phyloP scores from a whole-genome alignment of 495 filamentous ascomycete genomes.

The Penicillium chermesinum region DNA sequence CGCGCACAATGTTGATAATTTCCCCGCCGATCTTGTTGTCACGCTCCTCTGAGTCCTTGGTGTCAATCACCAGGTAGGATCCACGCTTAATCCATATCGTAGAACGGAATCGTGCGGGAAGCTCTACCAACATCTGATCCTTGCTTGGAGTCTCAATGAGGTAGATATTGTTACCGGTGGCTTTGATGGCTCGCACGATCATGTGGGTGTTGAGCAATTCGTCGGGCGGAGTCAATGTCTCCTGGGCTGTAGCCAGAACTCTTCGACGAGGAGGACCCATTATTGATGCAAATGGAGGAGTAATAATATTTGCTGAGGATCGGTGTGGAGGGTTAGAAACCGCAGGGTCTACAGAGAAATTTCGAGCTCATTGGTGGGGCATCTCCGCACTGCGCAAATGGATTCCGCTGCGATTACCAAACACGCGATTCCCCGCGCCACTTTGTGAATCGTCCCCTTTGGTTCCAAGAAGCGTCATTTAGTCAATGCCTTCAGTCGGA shows the following conservation, averaged over 20 bases:
- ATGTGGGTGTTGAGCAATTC: slow-evolving; percentile 58
- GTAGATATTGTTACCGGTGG: slow-evolving; percentile 85
- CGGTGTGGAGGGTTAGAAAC: background rate
- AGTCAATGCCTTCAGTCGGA: background rate
- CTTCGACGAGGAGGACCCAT: slow-evolving; percentile 76
- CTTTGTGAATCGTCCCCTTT: too few species aligned
- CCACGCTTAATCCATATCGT: slow-evolving; percentile 87
- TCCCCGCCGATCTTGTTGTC: slow-evolving; percentile 80
- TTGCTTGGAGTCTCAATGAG: slow-evolving; percentile 60
- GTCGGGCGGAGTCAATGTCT: slow-evolving; percentile 68
- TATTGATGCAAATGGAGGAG: slow-evolving; percentile 1
- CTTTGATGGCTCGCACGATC: slow-evolving; percentile 71
- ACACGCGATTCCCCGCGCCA: background rate
- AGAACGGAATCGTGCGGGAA: slow-evolving; percentile 75
- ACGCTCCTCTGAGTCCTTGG: slow-evolving; percentile 56
- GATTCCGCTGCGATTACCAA: slow-evolving; percentile 6
- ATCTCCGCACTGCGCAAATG: slow-evolving; percentile 6
- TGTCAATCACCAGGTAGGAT: slow-evolving; percentile 80
- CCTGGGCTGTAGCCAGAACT: slow-evolving; percentile 65
- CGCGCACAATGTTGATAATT: slow-evolving; percentile 86
- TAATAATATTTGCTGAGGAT: background rate
- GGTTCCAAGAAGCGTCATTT: background rate
- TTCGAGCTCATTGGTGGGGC: slow-evolving; percentile 24
- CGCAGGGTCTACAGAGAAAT: slow-evolving; percentile 3
- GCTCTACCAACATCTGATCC: slow-evolving; percentile 58